A percentile compares a stretch with the other conserved stretches of the same genome.
These are phyloP conservation scores for Yueomyces sp. DNA, from an alignment of 805 yeast genomes.

Conservation along the genomic window DNA sequence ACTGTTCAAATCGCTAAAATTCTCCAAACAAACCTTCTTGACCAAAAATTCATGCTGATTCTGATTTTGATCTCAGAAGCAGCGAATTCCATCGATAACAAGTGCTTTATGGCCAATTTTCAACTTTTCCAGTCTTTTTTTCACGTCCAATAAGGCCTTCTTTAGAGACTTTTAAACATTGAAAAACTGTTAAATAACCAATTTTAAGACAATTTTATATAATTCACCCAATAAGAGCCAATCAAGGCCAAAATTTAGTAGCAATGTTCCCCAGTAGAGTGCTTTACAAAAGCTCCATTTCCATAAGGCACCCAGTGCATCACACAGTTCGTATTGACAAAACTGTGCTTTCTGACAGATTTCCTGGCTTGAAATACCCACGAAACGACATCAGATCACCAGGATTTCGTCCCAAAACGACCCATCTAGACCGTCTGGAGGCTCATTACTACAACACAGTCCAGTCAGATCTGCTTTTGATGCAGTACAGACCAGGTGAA, in stretches of 20 bases:
- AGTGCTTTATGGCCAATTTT: too few species aligned
- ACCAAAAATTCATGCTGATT: too few species aligned
- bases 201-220: too few species aligned
- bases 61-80: too few species aligned
- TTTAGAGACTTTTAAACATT: too few species aligned
- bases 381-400: constrained; percentile 72
- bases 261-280: neutral
- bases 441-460: constrained; percentile 69
- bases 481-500: constrained; percentile 59
- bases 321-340: constrained; percentile 73
- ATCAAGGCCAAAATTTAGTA: neutral
- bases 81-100: too few species aligned
- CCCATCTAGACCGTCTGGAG: constrained; percentile 65
- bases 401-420: constrained; percentile 57
- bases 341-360: constrained; percentile 58
- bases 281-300: constrained; percentile 38
- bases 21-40: too few species aligned
- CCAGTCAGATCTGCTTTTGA: constrained; percentile 63
- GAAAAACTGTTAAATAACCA: too few species aligned
- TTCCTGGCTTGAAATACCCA: constrained; percentile 50
- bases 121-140: too few species aligned
- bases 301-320: constrained; percentile 83
- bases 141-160: too few species aligned
- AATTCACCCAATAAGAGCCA: neutral
- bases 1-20: too few species aligned